A percentile compares a stretch with the other conserved stretches of the same genome.
phyloP scores from a whole-genome alignment of 192 early-diverging fungal species.

The Umbelopsis sp. region DNA sequence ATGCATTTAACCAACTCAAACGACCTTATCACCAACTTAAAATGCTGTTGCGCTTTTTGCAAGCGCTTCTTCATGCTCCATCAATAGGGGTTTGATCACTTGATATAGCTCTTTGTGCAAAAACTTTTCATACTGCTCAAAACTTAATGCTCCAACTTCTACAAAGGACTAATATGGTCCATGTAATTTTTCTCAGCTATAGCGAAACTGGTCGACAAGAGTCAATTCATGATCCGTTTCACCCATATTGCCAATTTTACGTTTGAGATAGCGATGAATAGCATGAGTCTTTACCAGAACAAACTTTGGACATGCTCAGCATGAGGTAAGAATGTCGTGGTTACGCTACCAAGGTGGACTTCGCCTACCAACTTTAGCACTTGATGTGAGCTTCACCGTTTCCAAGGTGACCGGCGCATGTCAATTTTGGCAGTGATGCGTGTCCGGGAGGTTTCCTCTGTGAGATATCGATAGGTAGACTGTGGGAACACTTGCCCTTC shows the following conservation, averaged over 20 bases:
- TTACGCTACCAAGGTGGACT: no score
- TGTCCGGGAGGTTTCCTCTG: no score
- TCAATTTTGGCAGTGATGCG: no score
- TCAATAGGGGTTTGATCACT: not conserved
- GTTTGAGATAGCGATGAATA: slow-evolving; percentile 48
- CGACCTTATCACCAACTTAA: slow-evolving; percentile 46
- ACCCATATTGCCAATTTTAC: slow-evolving; percentile 31
- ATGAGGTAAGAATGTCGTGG: not conserved
- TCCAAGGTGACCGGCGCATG: no score
- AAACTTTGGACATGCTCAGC: slow-evolving; percentile 26
- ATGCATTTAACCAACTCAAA: not conserved
- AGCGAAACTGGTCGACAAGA: slow-evolving; percentile 35
- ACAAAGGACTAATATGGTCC: not conserved
- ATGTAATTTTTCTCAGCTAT: slow-evolving; percentile 26
- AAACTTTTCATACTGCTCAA: slow-evolving; percentile 11
- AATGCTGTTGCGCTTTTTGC: slow-evolving; percentile 51
- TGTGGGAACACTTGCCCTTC: no score
- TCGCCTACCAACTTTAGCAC: no score
- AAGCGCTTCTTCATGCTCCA: slow-evolving; percentile 43
- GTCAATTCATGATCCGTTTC: slow-evolving; percentile 26
- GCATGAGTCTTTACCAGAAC: slow-evolving; percentile 41
- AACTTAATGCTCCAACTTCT: not conserved
- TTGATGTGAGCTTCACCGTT: no score
- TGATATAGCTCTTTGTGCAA: slow-evolving; percentile 18
- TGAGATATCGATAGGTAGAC: no score